Base-by-base conservation (phyloP, 2,329 filamentous ascomycete genomes). In the Pseudocercospora crystallina region DNA sequence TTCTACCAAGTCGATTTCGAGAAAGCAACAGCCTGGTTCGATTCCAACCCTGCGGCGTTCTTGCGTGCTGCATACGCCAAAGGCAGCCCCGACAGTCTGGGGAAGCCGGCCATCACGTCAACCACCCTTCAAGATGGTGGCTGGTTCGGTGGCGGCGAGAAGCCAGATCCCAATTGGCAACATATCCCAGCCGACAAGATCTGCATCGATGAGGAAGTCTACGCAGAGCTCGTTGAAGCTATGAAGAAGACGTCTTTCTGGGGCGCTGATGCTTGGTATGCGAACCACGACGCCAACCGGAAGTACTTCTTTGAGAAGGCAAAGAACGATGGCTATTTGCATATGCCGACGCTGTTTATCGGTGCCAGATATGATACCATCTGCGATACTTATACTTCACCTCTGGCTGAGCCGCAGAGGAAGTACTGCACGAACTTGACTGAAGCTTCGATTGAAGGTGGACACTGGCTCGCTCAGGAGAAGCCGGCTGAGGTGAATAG, bases 261-360 rank as follows among this genome's bases (percentile, higher is more conserved):
- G 56, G 62, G 67, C 1, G 62, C 69, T 1, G 67, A 65, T 20
- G 67, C 71, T 0, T 74, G 69, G 54, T 79, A 79, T 49, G 51
- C 72, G 32, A 73, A 79, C 54, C 71, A 76, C 53, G 62, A 68
- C 5, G 62, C 58, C 10, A 79, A 79, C 47, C 58, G 54, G 2
- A 67, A 65, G 34, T 79, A 74, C 58, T 69, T 67, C 5, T 68
- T 69, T 14, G 65, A 68, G 20, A 65, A 70, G 35, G 54, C 57
- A 8, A 67, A 65, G 60, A 69, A 71, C 15, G 63, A 62, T 3
- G 67, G 66, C 0, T 56, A 62, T 5, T 39, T 72, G 40, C 56
- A 65, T 9, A 66, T 71, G 34, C 70, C 70, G 0, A 62, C 69
- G 5, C 55, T 79, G 36, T 69, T 66, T 46, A 66, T 73, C 46